These are phyloP conservation scores for Moricandia arvensis DNA, from an alignment of 345 rosid species.

Conservation along the genomic window DNA sequence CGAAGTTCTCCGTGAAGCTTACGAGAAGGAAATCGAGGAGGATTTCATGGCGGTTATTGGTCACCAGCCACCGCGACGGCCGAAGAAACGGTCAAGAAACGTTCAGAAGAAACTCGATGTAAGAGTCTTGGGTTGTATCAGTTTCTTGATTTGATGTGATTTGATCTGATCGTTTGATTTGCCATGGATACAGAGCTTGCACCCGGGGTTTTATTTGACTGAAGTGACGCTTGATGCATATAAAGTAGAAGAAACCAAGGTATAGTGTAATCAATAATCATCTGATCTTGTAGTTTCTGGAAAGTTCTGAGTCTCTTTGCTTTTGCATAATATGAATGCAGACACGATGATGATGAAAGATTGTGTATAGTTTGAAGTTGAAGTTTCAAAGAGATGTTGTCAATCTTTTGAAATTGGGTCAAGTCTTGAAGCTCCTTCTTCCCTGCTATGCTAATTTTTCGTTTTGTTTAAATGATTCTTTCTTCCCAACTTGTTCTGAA, in stretches of 20 bases:
- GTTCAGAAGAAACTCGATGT: slow-evolving; percentile 80
- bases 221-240: slow-evolving; percentile 69
- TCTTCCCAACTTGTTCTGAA: slow-evolving; percentile 13
- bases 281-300: neutral
- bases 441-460: slow-evolving; percentile 19
- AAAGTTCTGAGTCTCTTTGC: neutral
- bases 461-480: slow-evolving; percentile 17
- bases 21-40: slow-evolving; percentile 69
- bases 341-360: slow-evolving; percentile 17
- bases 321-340: slow-evolving; percentile 12
- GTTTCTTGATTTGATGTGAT: neutral
- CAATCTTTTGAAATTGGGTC: slow-evolving; percentile 24
- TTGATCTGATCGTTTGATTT: neutral
- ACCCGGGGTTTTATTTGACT: slow-evolving; percentile 75
- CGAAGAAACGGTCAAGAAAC: slow-evolving; percentile 64
- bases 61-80: slow-evolving; percentile 66
- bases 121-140: slow-evolving; percentile 18
- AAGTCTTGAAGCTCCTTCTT: slow-evolving; percentile 24
- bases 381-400: slow-evolving; percentile 1
- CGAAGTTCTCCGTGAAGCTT: slow-evolving; percentile 48
- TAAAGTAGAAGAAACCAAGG: slow-evolving; percentile 60
- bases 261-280: neutral
- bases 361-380: slow-evolving; percentile 8
- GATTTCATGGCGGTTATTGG: slow-evolving; percentile 58
- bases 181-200: slow-evolving; percentile 49